Conservation (phyloP, 192 early-diverging fungal genomes). For the Helicostylum pulchrum region DNA sequence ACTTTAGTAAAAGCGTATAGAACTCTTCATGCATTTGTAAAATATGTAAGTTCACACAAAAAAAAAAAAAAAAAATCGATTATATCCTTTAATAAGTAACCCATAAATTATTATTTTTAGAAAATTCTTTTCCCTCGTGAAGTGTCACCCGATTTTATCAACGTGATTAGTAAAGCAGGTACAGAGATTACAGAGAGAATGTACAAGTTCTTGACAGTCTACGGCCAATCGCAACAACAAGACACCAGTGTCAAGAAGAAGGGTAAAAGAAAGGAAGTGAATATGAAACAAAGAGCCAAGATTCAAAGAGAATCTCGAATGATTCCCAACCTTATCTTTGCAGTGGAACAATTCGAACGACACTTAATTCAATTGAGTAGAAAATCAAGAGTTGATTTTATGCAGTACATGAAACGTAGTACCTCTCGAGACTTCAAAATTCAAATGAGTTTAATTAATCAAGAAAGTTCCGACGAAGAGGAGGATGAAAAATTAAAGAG, state of each 20-base stretch:
- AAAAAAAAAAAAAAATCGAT: not conserved
- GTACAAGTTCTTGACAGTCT: conserved; percentile 45
- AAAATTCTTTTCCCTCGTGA: conserved; percentile 17
- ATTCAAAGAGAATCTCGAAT: conserved; percentile 69
- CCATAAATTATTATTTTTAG: conserved; percentile 11
- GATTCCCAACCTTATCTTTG: conserved; percentile 69
- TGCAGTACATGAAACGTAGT: conserved; percentile 74
- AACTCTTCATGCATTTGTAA: conserved; percentile 40
- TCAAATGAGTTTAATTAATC: conserved; percentile 25
- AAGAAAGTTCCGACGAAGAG: not conserved
- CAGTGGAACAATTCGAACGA: conserved; percentile 75
- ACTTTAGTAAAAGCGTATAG: conserved; percentile 49
- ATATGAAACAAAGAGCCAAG: conserved; percentile 48
- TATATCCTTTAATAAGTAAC: not conserved
- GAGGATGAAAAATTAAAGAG: not conserved
- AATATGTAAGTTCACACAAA: conserved; percentile 34
- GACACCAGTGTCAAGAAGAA: conserved; percentile 18
- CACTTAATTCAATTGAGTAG: conserved; percentile 65
- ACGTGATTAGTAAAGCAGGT: conserved; percentile 45
- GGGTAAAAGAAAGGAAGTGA: conserved; percentile 23
- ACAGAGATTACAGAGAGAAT: conserved; percentile 45
- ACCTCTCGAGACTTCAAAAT: conserved; percentile 80
- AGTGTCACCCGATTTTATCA: conserved; percentile 40
- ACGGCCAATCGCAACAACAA: conserved; percentile 29
- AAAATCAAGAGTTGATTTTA: conserved; percentile 67